Percentiles rank a stretch among this genome's conserved stretches.
Evolutionary conservation across 495 filamentous ascomycete genomes (phyloP).

Genomic region (Sordaria brevicollis): DNA sequence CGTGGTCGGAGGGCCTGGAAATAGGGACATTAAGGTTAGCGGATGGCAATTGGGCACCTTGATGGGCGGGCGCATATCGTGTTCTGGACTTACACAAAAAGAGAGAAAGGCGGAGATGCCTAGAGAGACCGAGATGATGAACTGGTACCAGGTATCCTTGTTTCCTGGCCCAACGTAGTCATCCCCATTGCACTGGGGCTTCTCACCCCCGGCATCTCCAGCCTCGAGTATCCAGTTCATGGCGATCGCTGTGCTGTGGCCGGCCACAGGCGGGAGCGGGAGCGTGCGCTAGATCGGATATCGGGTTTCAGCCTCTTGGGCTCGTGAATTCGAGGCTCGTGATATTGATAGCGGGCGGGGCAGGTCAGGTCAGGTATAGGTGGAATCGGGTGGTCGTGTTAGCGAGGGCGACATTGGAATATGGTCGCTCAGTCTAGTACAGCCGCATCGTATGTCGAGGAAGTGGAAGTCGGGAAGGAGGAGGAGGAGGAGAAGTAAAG

Average conservation of each 20-base stretch:
- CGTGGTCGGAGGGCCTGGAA: constrained; percentile 64
- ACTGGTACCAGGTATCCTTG: constrained; percentile 40
- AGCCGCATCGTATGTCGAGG: neutral
- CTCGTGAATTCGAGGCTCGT: neutral
- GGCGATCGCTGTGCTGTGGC: neutral
- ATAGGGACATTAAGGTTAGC: neutral
- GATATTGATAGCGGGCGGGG: too few species aligned
- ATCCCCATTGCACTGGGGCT: constrained; percentile 20
- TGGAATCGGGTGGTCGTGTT: neutral
- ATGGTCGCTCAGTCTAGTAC: neutral
- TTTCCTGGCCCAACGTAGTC: constrained; percentile 20
- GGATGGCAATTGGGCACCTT: neutral
- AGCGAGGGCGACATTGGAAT: neutral
- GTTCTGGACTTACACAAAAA: constrained; percentile 43
- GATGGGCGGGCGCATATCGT: neutral
- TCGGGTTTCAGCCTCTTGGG: neutral
- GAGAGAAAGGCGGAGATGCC: constrained; percentile 41
- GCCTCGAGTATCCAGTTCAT: constrained; percentile 12
- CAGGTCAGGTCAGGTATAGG: neutral
- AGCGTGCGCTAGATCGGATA: neutral
- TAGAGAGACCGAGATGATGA: constrained; percentile 39
- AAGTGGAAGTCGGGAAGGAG: too few species aligned
- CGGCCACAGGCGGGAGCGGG: neutral
- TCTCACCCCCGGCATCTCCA: constrained; percentile 4
- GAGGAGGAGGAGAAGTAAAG: neutral